These are phyloP conservation scores for Sherardia arvensis DNA, from an alignment of 257 asterid genomes.

Conservation along the genomic window DNA sequence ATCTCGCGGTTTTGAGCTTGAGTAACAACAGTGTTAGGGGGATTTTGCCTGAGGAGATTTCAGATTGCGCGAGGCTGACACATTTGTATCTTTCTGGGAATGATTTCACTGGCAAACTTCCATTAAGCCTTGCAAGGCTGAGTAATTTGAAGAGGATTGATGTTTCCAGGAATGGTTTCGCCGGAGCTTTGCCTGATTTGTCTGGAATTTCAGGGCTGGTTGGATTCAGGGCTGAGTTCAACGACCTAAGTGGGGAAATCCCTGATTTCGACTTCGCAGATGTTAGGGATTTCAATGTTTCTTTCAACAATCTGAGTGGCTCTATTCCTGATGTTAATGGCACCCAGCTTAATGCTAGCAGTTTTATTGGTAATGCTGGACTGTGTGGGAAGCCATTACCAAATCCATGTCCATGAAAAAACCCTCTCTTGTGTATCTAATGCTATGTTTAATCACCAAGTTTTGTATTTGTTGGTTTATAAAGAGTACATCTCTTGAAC, in stretches of 20 bases:
- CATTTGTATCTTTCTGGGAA: conserved; percentile 46
- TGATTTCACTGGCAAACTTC: conserved; percentile 39
- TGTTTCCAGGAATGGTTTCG: conserved; percentile 42
- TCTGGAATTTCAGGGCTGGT: conserved; percentile 52
- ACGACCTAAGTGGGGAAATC: conserved; percentile 36
- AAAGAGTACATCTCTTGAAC: too few relatives aligned
- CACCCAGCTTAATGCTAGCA: conserved; percentile 23
- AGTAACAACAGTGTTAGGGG: conserved; percentile 42
- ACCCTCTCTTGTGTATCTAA: too few relatives aligned
- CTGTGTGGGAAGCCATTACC: too few relatives aligned
- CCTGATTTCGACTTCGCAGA: conserved; percentile 50
- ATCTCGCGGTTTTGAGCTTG: conserved; percentile 53
- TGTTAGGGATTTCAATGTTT: conserved; percentile 49
- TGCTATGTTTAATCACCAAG: too few relatives aligned
- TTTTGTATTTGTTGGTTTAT: too few relatives aligned
- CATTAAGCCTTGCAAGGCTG: conserved; percentile 38
- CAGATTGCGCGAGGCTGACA: conserved; percentile 42
- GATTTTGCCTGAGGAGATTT: conserved; percentile 36
- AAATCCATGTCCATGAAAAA: too few relatives aligned
- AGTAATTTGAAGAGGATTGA: conserved; percentile 38
- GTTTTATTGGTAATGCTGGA: conserved; percentile 19
- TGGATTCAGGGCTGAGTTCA: conserved; percentile 46
- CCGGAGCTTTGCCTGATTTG: conserved; percentile 50
- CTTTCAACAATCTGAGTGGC: conserved; percentile 50
- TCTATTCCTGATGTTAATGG: conserved; percentile 37